Conservation (phyloP, 208 protist species). For the Trypanosoma avium region DNA sequence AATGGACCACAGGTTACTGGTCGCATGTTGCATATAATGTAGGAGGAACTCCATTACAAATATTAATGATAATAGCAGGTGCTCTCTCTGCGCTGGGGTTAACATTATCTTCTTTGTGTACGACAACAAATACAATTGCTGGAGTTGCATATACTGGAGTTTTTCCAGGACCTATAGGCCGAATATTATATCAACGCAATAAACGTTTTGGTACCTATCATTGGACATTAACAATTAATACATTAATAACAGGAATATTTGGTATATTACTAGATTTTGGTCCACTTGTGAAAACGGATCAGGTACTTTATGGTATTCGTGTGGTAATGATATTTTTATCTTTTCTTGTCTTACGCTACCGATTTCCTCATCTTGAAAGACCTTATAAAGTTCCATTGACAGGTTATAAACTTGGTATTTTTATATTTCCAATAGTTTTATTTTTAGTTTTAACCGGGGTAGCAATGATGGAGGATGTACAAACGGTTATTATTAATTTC, state of each 20-base stretch:
- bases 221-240: constrained; percentile 71
- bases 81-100: constrained; percentile 68
- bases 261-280: constrained; percentile 62
- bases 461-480: constrained; percentile 39
- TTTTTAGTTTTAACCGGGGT: constrained; percentile 46
- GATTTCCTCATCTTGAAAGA: constrained; percentile 62
- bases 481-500: constrained; percentile 41
- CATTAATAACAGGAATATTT: constrained; percentile 60
- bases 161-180: constrained; percentile 54
- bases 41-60: constrained; percentile 45
- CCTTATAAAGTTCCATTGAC: constrained; percentile 58
- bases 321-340: constrained; percentile 53
- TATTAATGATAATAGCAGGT: constrained; percentile 53
- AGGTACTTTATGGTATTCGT: constrained; percentile 76
- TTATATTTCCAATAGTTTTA: constrained; percentile 42
- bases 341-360: constrained; percentile 59
- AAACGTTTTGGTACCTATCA: constrained; percentile 71
- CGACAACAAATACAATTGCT: constrained; percentile 62
- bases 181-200: constrained; percentile 54
- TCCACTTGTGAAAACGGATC: constrained; percentile 65
- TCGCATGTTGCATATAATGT: constrained; percentile 46
- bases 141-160: constrained; percentile 71
- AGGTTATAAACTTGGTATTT: constrained; percentile 38
- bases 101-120: constrained; percentile 72
- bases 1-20: constrained; percentile 81